phyloP scores from a whole-genome alignment of 1,139 yeast species.

The Blastobotrys arbuscula region DNA sequence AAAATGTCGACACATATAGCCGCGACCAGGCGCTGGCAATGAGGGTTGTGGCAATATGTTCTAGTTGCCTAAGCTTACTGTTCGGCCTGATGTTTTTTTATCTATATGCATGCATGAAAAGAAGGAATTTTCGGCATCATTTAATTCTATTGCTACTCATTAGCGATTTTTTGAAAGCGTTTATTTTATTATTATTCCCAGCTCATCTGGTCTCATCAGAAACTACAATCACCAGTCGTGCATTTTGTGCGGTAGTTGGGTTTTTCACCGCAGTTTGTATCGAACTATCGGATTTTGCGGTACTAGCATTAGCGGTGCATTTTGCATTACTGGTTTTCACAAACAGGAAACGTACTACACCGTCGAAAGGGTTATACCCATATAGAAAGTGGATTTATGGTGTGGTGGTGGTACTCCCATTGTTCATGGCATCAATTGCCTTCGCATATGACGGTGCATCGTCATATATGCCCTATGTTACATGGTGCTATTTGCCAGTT shows the following conservation, averaged over 20 bases:
- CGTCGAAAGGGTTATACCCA: constrained; percentile 62
- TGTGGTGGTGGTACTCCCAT: constrained; percentile 55
- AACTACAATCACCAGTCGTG: constrained; percentile 40
- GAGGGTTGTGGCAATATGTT: constrained; percentile 28
- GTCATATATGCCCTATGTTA: constrained; percentile 41
- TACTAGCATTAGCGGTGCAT: constrained; percentile 76
- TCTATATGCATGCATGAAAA: constrained; percentile 30
- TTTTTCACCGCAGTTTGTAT: constrained; percentile 78
- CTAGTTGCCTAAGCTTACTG: constrained; percentile 30
- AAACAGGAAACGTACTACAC: constrained; percentile 22
- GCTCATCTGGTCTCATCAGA: constrained; percentile 47
- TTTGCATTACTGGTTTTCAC: constrained; percentile 65
- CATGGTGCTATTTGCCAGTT: constrained; percentile 80
- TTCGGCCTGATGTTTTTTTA: constrained; percentile 32
- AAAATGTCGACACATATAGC: constrained; percentile 24
- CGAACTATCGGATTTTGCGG: constrained; percentile 86
- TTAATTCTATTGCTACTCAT: constrained; percentile 60
- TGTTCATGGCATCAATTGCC: constrained; percentile 66
- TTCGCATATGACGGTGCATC: constrained; percentile 43
- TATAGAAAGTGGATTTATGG: constrained; percentile 57
- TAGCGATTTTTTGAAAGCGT: constrained; percentile 72
- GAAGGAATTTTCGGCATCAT: constrained; percentile 32
- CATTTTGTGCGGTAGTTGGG: constrained; percentile 69
- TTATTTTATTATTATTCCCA: constrained; percentile 67
- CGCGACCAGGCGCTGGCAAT: constrained; percentile 24